Percentiles rank a stretch among this genome's conserved stretches.
Evolutionary conservation across 1,284 basidiomycete species (phyloP).

Genomic region (Boletus semigastroideus): DNA sequence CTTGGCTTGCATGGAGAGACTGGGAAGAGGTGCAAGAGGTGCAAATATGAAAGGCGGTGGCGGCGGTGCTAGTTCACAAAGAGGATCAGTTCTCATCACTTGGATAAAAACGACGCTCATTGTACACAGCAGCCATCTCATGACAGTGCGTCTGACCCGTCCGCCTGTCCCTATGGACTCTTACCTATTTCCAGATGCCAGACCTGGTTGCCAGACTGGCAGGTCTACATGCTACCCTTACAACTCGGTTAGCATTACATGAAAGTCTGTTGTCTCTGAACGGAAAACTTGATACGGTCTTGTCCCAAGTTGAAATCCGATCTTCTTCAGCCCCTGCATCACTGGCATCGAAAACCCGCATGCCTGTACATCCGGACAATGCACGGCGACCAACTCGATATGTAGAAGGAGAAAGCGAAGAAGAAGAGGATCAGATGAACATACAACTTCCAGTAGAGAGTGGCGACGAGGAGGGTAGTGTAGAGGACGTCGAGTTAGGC

Average conservation of each 20-base stretch:
- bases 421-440: slow-evolving; percentile 62
- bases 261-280: slow-evolving; percentile 84
- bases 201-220: slow-evolving; percentile 83
- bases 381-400: slow-evolving; percentile 53
- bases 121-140: slow-evolving; percentile 89
- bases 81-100: slow-evolving; percentile 78
- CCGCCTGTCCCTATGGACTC: slow-evolving; percentile 8
- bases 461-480: slow-evolving; percentile 63
- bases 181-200: slow-evolving; percentile 61
- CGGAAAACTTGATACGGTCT: slow-evolving; percentile 89
- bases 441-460: slow-evolving; percentile 65
- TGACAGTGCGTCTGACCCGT: slow-evolving; percentile 69
- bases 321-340: slow-evolving; percentile 62
- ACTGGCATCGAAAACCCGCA: slow-evolving; percentile 42
- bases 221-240: slow-evolving; percentile 81
- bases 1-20: slow-evolving; percentile 85
- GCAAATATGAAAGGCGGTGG: slow-evolving; percentile 79
- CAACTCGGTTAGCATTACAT: slow-evolving; percentile 78
- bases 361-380: slow-evolving; percentile 28
- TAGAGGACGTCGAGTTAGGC: slow-evolving; percentile 69
- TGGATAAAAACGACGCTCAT: slow-evolving; percentile 91
- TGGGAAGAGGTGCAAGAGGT: slow-evolving; percentile 76
- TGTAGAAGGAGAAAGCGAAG: slow-evolving; percentile 77
- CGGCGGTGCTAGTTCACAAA: slow-evolving; percentile 80
- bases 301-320: slow-evolving; percentile 90